Percentiles rank a stretch among this genome's conserved stretches.
Evolutionary conservation across 2,329 filamentous ascomycete species (phyloP).

Genomic region (Lachnellula occidentalis): DNA sequence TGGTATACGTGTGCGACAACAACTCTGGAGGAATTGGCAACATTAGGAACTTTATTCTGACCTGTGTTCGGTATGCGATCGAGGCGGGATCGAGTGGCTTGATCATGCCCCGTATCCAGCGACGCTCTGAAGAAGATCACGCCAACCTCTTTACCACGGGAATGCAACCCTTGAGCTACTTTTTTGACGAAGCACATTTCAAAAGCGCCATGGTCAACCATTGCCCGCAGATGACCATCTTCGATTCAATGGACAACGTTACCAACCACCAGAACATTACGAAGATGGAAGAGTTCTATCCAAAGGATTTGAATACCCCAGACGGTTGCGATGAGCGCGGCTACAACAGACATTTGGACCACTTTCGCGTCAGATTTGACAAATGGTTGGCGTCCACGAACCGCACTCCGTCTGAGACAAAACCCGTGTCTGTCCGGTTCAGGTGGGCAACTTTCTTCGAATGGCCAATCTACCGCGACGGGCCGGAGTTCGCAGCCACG

Average conservation of each 20-base stretch:
- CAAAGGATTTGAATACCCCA: constrained; percentile 23
- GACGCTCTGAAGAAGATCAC: constrained; percentile 38
- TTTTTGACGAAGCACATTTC: constrained; percentile 44
- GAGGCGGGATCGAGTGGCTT: constrained; percentile 43
- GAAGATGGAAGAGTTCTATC: constrained; percentile 36
- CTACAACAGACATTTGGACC: constrained; percentile 25
- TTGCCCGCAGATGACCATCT: constrained; percentile 41
- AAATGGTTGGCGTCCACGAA: constrained; percentile 18
- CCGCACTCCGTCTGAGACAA: constrained; percentile 9
- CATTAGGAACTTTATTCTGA: constrained; percentile 46
- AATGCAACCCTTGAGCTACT: constrained; percentile 39
- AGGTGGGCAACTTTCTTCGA: constrained; percentile 32
- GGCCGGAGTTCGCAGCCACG: constrained; percentile 41
- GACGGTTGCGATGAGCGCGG: constrained; percentile 24
- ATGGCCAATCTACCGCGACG: constrained; percentile 42
- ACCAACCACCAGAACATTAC: constrained; percentile 32
- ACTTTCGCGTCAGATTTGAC: constrained; percentile 24
- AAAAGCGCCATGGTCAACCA: constrained; percentile 31
- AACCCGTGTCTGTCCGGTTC: constrained; percentile 21
- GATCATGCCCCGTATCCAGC: constrained; percentile 41
- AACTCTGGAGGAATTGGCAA: constrained; percentile 47
- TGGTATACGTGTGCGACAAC: constrained; percentile 45
- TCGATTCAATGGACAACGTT: constrained; percentile 35
- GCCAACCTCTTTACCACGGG: constrained; percentile 37
- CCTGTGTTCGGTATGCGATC: constrained; percentile 44